Evolutionary conservation across 768 basidiomycete species (phyloP).

Genomic region (Fomitopsis serialis): DNA sequence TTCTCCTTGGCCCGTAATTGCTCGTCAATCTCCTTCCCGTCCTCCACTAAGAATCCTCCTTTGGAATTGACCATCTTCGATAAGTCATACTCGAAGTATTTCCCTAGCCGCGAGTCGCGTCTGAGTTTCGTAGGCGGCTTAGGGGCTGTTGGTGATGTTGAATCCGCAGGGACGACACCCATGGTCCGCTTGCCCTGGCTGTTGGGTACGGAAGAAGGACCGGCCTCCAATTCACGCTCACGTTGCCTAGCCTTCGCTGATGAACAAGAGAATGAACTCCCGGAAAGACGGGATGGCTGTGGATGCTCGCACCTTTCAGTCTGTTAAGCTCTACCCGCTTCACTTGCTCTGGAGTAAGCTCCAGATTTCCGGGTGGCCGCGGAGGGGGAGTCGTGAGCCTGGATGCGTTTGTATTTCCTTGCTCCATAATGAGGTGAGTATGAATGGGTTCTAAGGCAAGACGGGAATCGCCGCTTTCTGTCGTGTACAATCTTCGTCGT

Average conservation of each 20-base stretch:
- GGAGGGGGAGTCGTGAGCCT: conserved; percentile 38
- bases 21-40: conserved; percentile 77
- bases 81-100: conserved; percentile 95
- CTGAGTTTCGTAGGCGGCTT: conserved; percentile 49
- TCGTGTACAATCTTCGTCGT: no score
- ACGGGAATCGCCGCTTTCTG: no score
- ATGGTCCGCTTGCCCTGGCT: conserved; percentile 75
- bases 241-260: conserved; percentile 75
- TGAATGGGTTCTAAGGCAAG: no score
- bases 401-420: conserved; percentile 16
- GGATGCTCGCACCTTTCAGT: conserved; percentile 54
- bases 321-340: conserved; percentile 76
- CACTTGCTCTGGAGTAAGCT: conserved; percentile 60
- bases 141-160: conserved; percentile 55
- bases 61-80: conserved; percentile 96
- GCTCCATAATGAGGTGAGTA: conserved; percentile 6
- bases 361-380: conserved; percentile 11
- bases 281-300: no score
- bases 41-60: conserved; percentile 92
- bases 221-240: conserved; percentile 50
- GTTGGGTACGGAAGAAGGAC: conserved; percentile 48
- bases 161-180: conserved; percentile 46
- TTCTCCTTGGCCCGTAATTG: conserved; percentile 72
- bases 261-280: conserved; percentile 1
- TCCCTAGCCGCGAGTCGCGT: conserved; percentile 76